Percentiles rank a stretch among this genome's conserved stretches.
phyloP scores from a whole-genome alignment of 805 yeast genomes.

The Nakazawaea wyomingensis region DNA sequence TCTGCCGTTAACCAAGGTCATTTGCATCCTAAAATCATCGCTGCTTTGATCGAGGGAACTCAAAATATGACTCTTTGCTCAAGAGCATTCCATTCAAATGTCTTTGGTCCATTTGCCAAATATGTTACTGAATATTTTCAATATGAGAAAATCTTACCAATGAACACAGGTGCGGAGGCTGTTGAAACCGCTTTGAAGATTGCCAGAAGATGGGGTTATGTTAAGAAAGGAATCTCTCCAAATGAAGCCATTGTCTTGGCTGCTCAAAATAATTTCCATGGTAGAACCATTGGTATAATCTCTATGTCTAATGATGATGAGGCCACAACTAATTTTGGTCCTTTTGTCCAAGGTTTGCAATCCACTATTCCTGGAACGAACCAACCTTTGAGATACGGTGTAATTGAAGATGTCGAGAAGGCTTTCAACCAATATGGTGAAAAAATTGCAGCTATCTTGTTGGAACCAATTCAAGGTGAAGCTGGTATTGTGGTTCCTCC shows the following conservation, averaged over 20 bases:
- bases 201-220: conserved; percentile 97
- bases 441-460: conserved; percentile 81
- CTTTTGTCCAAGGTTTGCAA: conserved; percentile 78
- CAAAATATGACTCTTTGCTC: conserved; percentile 78
- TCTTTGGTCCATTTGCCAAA: conserved; percentile 82
- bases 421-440: conserved; percentile 83
- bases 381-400: conserved; percentile 70
- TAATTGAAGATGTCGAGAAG: conserved; percentile 76
- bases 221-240: conserved; percentile 74
- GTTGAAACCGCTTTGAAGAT: conserved; percentile 92
- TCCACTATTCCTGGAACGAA: conserved; percentile 78
- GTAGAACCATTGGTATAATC: conserved; percentile 90
- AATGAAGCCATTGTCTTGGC: conserved; percentile 84
- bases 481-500: conserved; percentile 98
- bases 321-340: conserved; percentile 85
- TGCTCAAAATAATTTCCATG: conserved; percentile 91
- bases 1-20: conserved; percentile 98
- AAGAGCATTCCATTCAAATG: conserved; percentile 88
- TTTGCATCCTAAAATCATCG: conserved; percentile 89
- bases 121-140: conserved; percentile 83
- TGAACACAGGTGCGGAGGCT: conserved; percentile 99
- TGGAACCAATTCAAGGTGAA: conserved; percentile 98
- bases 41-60: conserved; percentile 85
- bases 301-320: conserved; percentile 97
- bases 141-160: conserved; percentile 91